These are phyloP conservation scores for Chaetomidium leptoderma DNA, from an alignment of 495 filamentous ascomycete species.

Conservation along the genomic window DNA sequence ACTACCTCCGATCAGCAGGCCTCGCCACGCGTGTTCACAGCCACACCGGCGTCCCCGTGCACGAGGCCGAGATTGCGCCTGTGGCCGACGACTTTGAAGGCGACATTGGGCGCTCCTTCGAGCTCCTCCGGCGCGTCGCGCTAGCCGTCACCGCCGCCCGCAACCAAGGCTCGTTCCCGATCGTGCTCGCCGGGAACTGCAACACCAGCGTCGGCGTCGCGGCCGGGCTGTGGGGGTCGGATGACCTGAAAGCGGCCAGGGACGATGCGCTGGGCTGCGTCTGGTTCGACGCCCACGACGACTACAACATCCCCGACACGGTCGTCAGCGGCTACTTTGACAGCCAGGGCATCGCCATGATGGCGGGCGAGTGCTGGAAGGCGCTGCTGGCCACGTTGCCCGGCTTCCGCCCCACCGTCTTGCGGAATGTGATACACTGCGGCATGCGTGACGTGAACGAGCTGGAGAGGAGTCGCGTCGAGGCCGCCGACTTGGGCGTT, in stretches of 20 bases:
- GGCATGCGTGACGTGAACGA: constrained; percentile 19
- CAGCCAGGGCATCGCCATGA: constrained; percentile 18
- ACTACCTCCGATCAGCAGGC: constrained; percentile 7
- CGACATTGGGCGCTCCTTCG: constrained; percentile 16
- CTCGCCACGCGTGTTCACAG: background rate
- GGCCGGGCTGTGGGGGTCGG: constrained; percentile 4
- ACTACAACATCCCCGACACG: constrained; percentile 16
- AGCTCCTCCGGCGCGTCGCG: constrained; percentile 14
- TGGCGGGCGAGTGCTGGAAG: constrained; percentile 19
- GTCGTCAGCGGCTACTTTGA: constrained; percentile 16
- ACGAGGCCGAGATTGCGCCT: background rate
- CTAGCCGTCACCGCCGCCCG: constrained; percentile 11
- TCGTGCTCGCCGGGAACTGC: constrained; percentile 16
- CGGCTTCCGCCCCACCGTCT: background rate
- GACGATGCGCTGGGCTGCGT: constrained; percentile 9
- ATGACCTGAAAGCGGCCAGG: background rate
- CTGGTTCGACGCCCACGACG: constrained; percentile 20
- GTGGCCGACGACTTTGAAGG: constrained; percentile 12
- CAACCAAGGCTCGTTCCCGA: constrained; percentile 7
- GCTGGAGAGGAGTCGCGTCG: constrained; percentile 9
- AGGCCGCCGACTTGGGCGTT: constrained; percentile 14
- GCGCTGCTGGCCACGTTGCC: constrained; percentile 10
- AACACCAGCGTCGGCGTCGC: constrained; percentile 13
- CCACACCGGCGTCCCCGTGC: background rate
- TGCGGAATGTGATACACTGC: constrained; percentile 11